Conservation (phyloP, 1,139 yeast genomes). For the Hemisphaericaspora lyxosophila region DNA sequence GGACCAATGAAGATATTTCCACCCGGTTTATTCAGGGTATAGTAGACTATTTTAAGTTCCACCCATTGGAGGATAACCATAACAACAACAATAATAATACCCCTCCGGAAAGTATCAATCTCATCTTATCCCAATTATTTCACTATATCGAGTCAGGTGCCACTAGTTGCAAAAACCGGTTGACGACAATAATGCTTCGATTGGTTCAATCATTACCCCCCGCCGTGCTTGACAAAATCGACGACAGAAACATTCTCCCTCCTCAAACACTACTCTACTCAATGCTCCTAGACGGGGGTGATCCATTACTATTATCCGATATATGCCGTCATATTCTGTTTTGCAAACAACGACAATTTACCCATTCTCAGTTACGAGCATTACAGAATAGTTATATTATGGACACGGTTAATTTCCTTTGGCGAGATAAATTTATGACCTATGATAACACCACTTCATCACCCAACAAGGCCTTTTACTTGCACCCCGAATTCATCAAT, state of each 20-base stretch:
- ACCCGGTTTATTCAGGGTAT: not conserved
- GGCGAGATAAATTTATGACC: slow-evolving; percentile 53
- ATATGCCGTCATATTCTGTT: slow-evolving; percentile 50
- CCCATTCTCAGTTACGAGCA: slow-evolving; percentile 23
- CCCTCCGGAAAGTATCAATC: not conserved
- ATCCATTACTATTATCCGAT: slow-evolving; percentile 47
- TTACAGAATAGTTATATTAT: slow-evolving; percentile 55
- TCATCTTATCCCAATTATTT: not conserved
- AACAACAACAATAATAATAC: no score
- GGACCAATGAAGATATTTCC: not conserved
- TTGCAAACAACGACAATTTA: slow-evolving; percentile 33
- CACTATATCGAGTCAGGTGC: not conserved
- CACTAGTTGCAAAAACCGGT: not conserved
- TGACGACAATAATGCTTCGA: not conserved
- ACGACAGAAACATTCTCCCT: slow-evolving; percentile 5
- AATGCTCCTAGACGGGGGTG: slow-evolving; percentile 34
- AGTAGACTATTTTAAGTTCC: not conserved
- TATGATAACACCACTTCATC: slow-evolving; percentile 13
- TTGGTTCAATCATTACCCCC: slow-evolving; percentile 5
- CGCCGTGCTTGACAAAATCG: not conserved
- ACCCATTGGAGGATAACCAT: no score
- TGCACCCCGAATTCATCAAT: slow-evolving; percentile 37
- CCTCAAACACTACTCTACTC: slow-evolving; percentile 40
- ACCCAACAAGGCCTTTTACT: slow-evolving; percentile 38
- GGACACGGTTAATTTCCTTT: slow-evolving; percentile 60